Base-by-base conservation (phyloP, 176 grass and related monocot species). In the Oryza brachyantha region DNA sequence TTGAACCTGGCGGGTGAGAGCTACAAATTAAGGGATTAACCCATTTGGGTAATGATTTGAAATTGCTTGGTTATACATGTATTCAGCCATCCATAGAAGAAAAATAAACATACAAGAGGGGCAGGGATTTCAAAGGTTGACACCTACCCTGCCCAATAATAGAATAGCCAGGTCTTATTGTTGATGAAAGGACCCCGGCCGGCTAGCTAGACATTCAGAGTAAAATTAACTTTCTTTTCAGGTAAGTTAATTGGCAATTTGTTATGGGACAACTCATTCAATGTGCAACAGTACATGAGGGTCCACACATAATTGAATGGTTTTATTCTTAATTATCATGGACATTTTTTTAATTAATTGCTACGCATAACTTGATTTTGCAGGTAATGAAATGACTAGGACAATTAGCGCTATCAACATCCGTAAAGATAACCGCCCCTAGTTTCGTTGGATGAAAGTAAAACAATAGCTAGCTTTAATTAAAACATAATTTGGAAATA, bases 141-240 rank as follows among this genome's bases (percentile, higher is more conserved):
- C 52, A 74, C 74, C 74, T 88, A 83, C 79, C 78, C 78, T 46
- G 48, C 19, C 75, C 31, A 74, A 39, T 74, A 39, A 67, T 75
- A 61, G 16, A 6, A 52, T 52, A 32, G 3, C 35, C 64, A 70
- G 21, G 17, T 64, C 13, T 35, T 46, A 28, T 29, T 26, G 11
- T 60, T 73, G 28, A 19, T 60, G 37, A 7, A 55, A 55, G 21
- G 50, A 55, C 22, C 12, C 19, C 74, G 45, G 61, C 16, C 48
- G 17, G 17, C 19, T 52, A 21, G 48, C 31, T 50, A 54, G 54
- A 70, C 70, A 75, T 58, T 57, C 8, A 57, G n/a, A 21, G 52
- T 57, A 57, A n/a, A 57, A 22, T 12, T 55, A 3, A 13, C 13
- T 6, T 46, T 45, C 4, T 14, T 57, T 57, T 24, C 21, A 2